phyloP scores from a whole-genome alignment of 148 eudicot genomes.

The Rhododendron molle region DNA sequence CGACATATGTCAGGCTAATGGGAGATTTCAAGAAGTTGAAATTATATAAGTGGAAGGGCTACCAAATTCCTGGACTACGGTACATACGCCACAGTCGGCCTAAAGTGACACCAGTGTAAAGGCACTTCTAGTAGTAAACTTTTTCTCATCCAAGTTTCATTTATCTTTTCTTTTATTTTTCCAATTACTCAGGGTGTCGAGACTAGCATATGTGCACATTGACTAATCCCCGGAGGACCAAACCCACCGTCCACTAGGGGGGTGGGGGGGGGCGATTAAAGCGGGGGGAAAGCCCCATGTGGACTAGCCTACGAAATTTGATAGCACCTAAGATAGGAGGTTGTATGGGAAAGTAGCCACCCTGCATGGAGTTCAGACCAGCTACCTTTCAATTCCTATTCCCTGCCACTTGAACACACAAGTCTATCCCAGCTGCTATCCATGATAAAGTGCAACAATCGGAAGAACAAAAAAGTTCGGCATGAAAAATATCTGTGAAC shows the following conservation, averaged over 20 bases:
- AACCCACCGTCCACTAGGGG: not conserved
- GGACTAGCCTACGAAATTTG: not conserved
- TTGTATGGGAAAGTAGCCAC: not conserved
- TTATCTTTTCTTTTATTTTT: not conserved
- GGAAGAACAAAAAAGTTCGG: not conserved
- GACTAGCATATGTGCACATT: not conserved
- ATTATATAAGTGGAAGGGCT: not conserved
- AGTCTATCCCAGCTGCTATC: not conserved
- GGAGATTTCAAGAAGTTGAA: not conserved
- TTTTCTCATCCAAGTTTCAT: not conserved
- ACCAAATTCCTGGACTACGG: not conserved
- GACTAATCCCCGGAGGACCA: not conserved
- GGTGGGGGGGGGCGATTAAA: not conserved
- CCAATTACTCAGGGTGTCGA: not conserved
- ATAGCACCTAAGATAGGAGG: not conserved
- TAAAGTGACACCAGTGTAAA: not conserved
- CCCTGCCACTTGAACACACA: constrained; percentile 1
- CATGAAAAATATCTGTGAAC: not conserved
- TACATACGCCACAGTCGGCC: not conserved
- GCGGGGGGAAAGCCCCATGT: not conserved
- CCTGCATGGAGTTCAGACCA: not conserved
- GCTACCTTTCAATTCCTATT: not conserved
- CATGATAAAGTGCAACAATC: not conserved
- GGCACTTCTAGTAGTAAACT: not conserved
- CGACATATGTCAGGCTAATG: not conserved